Evolutionary conservation across 108 stramenopile genomes (phyloP), one percentile per base, ranked within the genome.

Genomic region (Pseudonitzschia multistriata): DNA sequence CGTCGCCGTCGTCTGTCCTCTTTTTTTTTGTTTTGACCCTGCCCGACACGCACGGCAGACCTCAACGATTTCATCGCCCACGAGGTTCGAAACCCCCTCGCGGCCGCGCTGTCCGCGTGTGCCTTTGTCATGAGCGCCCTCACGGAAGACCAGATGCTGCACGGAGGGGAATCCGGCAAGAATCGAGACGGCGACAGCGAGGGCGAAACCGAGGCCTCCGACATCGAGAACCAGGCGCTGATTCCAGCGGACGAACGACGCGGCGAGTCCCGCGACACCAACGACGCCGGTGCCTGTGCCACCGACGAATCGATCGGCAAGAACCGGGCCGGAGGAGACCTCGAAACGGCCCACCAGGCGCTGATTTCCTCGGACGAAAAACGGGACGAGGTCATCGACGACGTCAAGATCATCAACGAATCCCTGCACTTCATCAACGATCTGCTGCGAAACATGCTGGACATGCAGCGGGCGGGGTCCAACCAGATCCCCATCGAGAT

Each of bases 21-120:
- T 4, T 29, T 35, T 59, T 1, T 59, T 19, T 59, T 35, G 19
- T 45, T 17, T 10, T 45, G n/a, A n/a, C 42, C 10, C 8, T 10
- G 11, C 8, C 15, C 13, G 2, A 45, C 2, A 2, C 5, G 2
- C 8, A 45, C 17, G 13, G 8, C 28, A 59, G 60, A 79, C 6
- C 57, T 79, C 68, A 79, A 79, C 40, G 74, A 80, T 27, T 80
- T 59, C 31, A 79, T 79, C 47, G 74, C 74, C 19, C 79, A 80
- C 47, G 74, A 75, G 35, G 74, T 80, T 5, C 59, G 74, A 24
- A 80, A 76, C 25, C 79, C 78, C n/a, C 47, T 79, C 0, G 35
- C 48, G 3, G 70, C 74, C 62, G 74, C 74, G 35, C 56, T 75
- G 8, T 37, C 74, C 3, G 79, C 79, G 5, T 49, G 25, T 17